phyloP scores from a whole-genome alignment of 225 moss, liverwort and hornwort genomes.

The Antitrichia curtipendula region DNA sequence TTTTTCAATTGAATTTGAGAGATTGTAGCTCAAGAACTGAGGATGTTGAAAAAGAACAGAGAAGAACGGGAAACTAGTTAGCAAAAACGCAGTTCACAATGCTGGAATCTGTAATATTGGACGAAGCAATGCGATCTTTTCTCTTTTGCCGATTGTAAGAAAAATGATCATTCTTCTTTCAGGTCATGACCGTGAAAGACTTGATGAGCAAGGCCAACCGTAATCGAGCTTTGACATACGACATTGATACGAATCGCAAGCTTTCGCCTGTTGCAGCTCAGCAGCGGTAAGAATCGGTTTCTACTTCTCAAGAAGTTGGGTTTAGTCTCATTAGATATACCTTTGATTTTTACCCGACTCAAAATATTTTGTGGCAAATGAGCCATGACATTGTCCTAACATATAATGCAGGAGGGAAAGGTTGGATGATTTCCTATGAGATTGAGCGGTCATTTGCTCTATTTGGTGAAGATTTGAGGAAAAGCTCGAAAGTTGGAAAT shows the following conservation, averaged over 20 bases:
- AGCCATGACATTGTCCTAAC: background rate
- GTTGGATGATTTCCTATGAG: no score
- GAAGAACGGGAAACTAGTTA: background rate
- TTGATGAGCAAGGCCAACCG: conserved; percentile 37
- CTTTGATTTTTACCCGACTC: background rate
- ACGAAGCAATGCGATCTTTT: background rate
- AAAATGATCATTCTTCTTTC: background rate
- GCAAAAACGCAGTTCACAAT: no score
- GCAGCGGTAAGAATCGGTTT: conserved; percentile 20
- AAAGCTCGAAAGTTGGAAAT: background rate
- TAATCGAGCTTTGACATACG: conserved; percentile 30
- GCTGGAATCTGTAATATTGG: background rate
- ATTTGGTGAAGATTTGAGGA: background rate
- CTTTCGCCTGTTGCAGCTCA: conserved; percentile 45
- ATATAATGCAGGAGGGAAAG: background rate
- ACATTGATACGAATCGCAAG: conserved; percentile 34
- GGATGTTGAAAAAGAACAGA: background rate
- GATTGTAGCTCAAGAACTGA: background rate
- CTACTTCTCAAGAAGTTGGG: background rate
- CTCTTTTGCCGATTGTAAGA: background rate
- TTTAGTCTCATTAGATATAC: background rate
- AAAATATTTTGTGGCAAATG: background rate
- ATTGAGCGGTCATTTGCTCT: no score
- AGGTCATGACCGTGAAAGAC: conserved; percentile 50
- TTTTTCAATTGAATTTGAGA: background rate